Evolutionary conservation across 2,329 filamentous ascomycete genomes (phyloP).

Genomic region (Epicoccum sorghinum): DNA sequence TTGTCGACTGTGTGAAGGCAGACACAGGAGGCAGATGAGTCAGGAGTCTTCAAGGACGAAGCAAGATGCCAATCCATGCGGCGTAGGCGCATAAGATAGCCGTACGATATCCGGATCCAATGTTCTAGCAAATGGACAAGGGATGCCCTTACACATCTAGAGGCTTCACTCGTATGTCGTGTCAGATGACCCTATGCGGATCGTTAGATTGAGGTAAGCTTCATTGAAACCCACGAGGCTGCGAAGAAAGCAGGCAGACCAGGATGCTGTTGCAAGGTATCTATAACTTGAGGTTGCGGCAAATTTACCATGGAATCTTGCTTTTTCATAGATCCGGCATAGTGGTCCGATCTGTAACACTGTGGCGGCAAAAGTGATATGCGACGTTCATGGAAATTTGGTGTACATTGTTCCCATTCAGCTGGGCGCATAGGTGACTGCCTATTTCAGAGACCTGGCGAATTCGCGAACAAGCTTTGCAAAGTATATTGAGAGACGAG

Average conservation of each 20-base stretch:
- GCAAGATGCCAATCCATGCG: slow-evolving; percentile 1
- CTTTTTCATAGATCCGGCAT: background rate
- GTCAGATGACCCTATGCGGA: background rate
- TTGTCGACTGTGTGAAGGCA: background rate
- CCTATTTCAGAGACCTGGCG: background rate
- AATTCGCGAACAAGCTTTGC: background rate
- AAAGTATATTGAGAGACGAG: background rate
- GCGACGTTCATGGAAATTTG: background rate
- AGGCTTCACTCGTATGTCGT: background rate
- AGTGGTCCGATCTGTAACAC: slow-evolving; percentile 7
- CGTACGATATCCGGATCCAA: background rate
- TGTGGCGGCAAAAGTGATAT: slow-evolving; percentile 11
- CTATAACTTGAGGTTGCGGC: background rate
- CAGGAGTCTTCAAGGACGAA: background rate
- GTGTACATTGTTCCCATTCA: background rate
- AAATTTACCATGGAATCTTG: background rate
- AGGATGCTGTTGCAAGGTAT: background rate
- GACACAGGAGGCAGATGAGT: background rate
- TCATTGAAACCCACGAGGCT: background rate
- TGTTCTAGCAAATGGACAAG: slow-evolving; percentile 2
- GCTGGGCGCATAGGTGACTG: background rate
- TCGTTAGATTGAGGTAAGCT: background rate
- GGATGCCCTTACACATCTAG: slow-evolving; percentile 3
- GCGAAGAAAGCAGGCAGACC: background rate
- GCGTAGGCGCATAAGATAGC: slow-evolving; percentile 5